Conservation (phyloP, 345 rosid species). For the Linum trigynum region DNA sequence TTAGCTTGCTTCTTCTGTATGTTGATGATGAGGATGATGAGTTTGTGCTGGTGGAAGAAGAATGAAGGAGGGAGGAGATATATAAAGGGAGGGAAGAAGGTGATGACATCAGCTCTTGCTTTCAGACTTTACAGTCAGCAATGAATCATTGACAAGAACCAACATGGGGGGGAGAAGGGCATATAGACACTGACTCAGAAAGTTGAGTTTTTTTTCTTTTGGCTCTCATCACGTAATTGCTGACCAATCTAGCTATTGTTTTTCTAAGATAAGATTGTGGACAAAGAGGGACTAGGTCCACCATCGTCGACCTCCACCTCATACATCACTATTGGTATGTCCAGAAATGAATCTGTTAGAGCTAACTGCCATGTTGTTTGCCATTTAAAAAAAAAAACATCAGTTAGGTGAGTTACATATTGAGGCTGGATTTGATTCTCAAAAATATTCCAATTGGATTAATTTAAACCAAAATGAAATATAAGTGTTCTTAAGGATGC, state of each 20-base stretch:
- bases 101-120: conserved; percentile 8
- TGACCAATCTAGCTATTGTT: background rate
- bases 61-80: conserved; percentile 3
- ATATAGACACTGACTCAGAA: background rate
- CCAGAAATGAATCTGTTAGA: background rate
- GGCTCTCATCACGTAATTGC: too few species aligned
- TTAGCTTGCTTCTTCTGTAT: background rate
- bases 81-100: conserved; percentile 5
- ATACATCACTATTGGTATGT: background rate
- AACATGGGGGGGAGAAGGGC: conserved; percentile 8
- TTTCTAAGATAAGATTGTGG: background rate
- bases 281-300: background rate
- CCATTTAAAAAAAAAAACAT: too few species aligned
- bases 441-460: background rate
- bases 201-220: background rate
- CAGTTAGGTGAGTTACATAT: background rate
- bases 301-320: background rate
- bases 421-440: background rate
- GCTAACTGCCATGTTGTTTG: background rate
- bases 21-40: conserved; percentile 7
- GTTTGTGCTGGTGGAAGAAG: background rate
- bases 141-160: conserved; percentile 16
- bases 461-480: too few species aligned
- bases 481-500: background rate
- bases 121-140: conserved; percentile 6